phyloP scores from a whole-genome alignment of 2,329 filamentous ascomycete species.

The Colletotrichum melonis region DNA sequence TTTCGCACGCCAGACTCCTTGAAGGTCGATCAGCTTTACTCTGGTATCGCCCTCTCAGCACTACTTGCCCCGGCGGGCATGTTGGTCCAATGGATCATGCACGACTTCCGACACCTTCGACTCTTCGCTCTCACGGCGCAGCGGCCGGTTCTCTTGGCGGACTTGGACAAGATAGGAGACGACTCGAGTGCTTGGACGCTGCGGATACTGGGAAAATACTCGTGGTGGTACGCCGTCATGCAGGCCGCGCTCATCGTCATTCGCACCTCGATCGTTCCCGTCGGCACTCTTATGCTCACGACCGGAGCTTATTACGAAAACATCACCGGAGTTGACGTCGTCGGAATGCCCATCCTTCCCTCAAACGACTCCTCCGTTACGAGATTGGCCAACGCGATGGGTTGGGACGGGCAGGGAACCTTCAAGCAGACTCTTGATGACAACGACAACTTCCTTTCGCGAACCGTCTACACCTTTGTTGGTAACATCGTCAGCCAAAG shows the following conservation, averaged over 20 bases:
- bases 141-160: constrained; percentile 1
- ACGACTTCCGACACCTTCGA: constrained; percentile 18
- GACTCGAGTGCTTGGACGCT: constrained; percentile 24
- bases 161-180: constrained; percentile 19
- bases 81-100: constrained; percentile 29
- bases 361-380: neutral
- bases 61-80: constrained; percentile 21
- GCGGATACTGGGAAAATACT: neutral
- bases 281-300: constrained; percentile 16
- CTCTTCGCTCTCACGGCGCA: constrained; percentile 24
- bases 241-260: constrained; percentile 16
- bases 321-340: neutral
- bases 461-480: constrained; percentile 8
- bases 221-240: constrained; percentile 22
- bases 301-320: constrained; percentile 1
- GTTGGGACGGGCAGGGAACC: constrained; percentile 3
- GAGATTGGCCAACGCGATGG: constrained; percentile 12
- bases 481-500: constrained; percentile 21
- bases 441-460: constrained; percentile 13
- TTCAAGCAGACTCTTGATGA: neutral
- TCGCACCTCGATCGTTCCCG: constrained; percentile 19
- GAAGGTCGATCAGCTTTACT: constrained; percentile 26
- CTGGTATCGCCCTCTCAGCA: constrained; percentile 16
- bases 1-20: constrained; percentile 19
- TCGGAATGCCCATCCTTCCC: constrained; percentile 1